Conservation (phyloP, 2,329 filamentous ascomycete species). For the Cercospora sp. region DNA sequence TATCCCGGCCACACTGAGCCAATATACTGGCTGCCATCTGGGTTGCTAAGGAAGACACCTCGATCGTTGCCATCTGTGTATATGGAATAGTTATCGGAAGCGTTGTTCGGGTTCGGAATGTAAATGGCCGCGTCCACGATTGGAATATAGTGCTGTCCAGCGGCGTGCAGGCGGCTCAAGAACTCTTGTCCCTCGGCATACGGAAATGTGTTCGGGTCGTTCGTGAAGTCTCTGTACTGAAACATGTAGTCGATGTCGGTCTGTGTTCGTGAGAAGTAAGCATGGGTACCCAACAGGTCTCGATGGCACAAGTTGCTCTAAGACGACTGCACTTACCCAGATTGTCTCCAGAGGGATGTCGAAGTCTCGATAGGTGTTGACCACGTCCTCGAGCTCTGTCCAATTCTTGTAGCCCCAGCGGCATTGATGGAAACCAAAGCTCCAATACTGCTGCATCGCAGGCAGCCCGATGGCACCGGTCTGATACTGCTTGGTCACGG, state of each 20-base stretch:
- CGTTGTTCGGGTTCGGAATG: conserved; percentile 68
- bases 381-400: conserved; percentile 61
- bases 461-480: conserved; percentile 66
- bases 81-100: conserved; percentile 59
- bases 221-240: conserved; percentile 59
- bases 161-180: conserved; percentile 53
- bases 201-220: conserved; percentile 55
- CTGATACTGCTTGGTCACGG: conserved; percentile 72
- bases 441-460: conserved; percentile 78
- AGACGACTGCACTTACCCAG: conserved; percentile 35
- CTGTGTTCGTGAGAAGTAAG: background rate
- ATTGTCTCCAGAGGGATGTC: conserved; percentile 58
- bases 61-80: conserved; percentile 39
- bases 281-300: background rate
- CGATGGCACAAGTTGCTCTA: background rate
- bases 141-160: conserved; percentile 60
- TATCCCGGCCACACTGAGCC: conserved; percentile 58
- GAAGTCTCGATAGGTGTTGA: conserved; percentile 55
- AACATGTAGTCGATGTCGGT: conserved; percentile 58
- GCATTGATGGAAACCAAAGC: conserved; percentile 80
- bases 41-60: conserved; percentile 40
- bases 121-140: conserved; percentile 69
- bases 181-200: conserved; percentile 54
- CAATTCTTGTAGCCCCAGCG: conserved; percentile 80
- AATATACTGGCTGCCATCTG: conserved; percentile 38